Evolutionary conservation across 495 filamentous ascomycete genomes (phyloP).

Genomic region (Aspergillus sclerotioniger): DNA sequence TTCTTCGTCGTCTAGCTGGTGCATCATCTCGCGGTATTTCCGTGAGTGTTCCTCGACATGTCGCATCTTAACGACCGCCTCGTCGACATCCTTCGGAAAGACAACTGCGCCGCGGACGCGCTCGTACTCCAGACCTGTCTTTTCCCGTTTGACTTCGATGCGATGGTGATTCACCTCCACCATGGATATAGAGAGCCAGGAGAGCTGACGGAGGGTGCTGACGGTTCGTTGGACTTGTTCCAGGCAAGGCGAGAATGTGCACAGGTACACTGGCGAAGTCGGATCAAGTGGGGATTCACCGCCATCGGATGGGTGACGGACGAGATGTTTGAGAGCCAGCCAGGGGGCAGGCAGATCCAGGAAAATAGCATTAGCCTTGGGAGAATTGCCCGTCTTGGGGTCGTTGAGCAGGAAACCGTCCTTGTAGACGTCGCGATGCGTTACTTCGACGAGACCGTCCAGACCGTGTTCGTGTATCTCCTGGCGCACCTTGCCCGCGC

Average conservation of each 20-base stretch:
- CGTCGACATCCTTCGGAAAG: slow-evolving; percentile 66
- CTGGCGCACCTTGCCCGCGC: slow-evolving; percentile 65
- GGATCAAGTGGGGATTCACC: slow-evolving; percentile 66
- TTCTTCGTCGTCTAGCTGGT: slow-evolving; percentile 5
- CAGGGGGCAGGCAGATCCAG: slow-evolving; percentile 92
- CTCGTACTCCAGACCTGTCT: slow-evolving; percentile 63
- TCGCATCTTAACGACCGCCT: slow-evolving; percentile 68
- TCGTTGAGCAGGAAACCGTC: slow-evolving; percentile 70
- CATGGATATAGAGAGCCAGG: slow-evolving; percentile 93
- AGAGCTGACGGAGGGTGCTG: slow-evolving; percentile 67
- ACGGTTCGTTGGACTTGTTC: slow-evolving; percentile 89
- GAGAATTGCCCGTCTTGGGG: slow-evolving; percentile 46
- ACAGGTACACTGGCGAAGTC: slow-evolving; percentile 64
- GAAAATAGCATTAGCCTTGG: slow-evolving; percentile 79
- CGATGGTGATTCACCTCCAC: slow-evolving; percentile 75
- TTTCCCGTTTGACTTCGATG: slow-evolving; percentile 78
- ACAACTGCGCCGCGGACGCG: slow-evolving; percentile 58
- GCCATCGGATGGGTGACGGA: slow-evolving; percentile 51
- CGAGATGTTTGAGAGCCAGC: slow-evolving; percentile 81
- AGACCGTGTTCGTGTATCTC: slow-evolving; percentile 78
- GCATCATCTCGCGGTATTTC: slow-evolving; percentile 46
- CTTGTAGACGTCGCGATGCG: slow-evolving; percentile 87
- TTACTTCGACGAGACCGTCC: slow-evolving; percentile 69
- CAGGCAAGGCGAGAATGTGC: slow-evolving; percentile 94
- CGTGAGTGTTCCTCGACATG: slow-evolving; percentile 67